Percentiles rank a stretch among this genome's conserved stretches.
phyloP scores from a whole-genome alignment of 2,329 filamentous ascomycete genomes.

The Hypocrella siamensis region DNA sequence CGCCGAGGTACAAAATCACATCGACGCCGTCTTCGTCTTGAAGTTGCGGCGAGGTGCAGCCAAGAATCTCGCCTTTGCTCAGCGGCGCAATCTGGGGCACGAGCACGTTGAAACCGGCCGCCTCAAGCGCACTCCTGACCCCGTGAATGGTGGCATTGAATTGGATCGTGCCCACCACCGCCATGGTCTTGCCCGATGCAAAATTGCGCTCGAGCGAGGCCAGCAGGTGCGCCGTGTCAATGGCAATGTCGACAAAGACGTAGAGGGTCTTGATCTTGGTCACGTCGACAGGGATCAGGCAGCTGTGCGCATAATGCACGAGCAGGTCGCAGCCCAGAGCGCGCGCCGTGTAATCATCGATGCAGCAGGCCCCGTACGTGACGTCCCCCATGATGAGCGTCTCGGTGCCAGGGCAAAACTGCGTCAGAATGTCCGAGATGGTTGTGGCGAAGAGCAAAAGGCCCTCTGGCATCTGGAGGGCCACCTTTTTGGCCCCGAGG shows the following conservation, averaged over 20 bases:
- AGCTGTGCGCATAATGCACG: slow-evolving; percentile 95
- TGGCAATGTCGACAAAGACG: slow-evolving; percentile 95
- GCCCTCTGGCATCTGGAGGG: slow-evolving; percentile 94
- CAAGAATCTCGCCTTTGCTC: slow-evolving; percentile 88
- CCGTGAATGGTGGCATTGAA: slow-evolving; percentile 96
- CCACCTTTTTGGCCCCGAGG: slow-evolving; percentile 64
- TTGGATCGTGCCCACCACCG: slow-evolving; percentile 91
- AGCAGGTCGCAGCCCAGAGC: slow-evolving; percentile 88
- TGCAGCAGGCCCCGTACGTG: slow-evolving; percentile 95
- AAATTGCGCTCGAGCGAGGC: slow-evolving; percentile 85
- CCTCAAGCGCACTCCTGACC: slow-evolving; percentile 60
- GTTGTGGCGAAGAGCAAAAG: slow-evolving; percentile 92
- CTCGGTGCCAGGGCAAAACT: slow-evolving; percentile 83
- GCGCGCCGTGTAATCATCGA: slow-evolving; percentile 92
- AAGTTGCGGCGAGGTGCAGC: slow-evolving; percentile 81
- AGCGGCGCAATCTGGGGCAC: slow-evolving; percentile 87
- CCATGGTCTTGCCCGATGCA: slow-evolving; percentile 67
- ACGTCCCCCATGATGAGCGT: slow-evolving; percentile 99
- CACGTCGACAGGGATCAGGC: slow-evolving; percentile 87
- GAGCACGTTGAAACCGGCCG: slow-evolving; percentile 69
- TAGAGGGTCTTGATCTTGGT: slow-evolving; percentile 96
- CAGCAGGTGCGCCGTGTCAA: slow-evolving; percentile 77
- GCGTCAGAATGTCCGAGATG: slow-evolving; percentile 87
- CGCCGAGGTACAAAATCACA: slow-evolving; percentile 75
- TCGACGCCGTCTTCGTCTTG: slow-evolving; percentile 46